phyloP scores from a whole-genome alignment of 176 grass and related monocot species.

The Luzula sylvatica region DNA sequence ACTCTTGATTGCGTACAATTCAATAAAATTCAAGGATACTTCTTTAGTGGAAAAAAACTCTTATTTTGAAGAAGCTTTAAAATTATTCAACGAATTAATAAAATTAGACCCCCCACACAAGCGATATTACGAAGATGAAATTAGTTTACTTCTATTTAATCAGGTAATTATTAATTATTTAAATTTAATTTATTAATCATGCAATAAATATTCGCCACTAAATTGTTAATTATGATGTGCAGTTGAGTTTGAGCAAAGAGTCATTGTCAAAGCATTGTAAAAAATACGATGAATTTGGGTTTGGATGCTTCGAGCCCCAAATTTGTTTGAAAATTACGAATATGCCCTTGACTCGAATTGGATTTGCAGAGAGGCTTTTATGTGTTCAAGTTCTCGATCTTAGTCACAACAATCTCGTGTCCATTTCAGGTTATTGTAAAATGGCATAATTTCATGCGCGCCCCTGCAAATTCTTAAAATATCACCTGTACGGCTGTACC shows the following conservation, averaged over 20 bases:
- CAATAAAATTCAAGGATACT: conserved; percentile 39
- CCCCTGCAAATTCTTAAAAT: too few relatives aligned
- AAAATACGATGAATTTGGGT: conserved; percentile 32
- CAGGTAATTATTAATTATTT: conserved; percentile 48
- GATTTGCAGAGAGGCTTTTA: conserved; percentile 53
- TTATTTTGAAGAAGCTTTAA: conserved; percentile 63
- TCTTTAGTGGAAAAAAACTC: conserved; percentile 28
- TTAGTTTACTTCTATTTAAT: conserved; percentile 67
- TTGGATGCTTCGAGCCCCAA: conserved; percentile 19
- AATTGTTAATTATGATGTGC: conserved; percentile 20
- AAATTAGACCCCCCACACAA: conserved; percentile 64
- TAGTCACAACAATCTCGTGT: conserved; percentile 71
- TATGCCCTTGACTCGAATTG: conserved; percentile 56
- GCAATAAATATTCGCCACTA: neutral
- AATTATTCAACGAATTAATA: conserved; percentile 62
- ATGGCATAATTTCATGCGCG: too few relatives aligned
- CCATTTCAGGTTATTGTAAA: conserved; percentile 46
- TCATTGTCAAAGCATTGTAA: conserved; percentile 53
- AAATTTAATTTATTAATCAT: conserved; percentile 10
- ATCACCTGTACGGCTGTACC: too few relatives aligned
- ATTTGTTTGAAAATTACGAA: conserved; percentile 35
- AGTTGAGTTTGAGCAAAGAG: conserved; percentile 57
- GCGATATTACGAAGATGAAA: conserved; percentile 68
- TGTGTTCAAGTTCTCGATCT: conserved; percentile 94
- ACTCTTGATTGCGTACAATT: conserved; percentile 58